phyloP scores from a whole-genome alignment of 768 basidiomycete genomes.

The Phallus indusiatus region DNA sequence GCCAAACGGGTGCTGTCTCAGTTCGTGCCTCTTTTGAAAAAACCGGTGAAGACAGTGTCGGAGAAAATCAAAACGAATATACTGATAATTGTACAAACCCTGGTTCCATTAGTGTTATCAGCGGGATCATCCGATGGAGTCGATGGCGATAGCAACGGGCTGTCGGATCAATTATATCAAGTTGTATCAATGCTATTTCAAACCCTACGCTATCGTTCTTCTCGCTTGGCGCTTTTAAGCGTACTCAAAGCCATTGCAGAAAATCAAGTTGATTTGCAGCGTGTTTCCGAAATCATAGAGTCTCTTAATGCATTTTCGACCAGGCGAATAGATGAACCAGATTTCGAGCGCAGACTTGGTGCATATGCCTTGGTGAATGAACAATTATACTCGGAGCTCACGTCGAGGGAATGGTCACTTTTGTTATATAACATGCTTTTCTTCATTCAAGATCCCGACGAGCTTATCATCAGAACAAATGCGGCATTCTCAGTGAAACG shows the following conservation, averaged over 20 bases:
- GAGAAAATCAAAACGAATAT: constrained; percentile 84
- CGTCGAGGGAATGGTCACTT: constrained; percentile 63
- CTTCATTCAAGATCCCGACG: constrained; percentile 83
- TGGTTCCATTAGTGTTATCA: constrained; percentile 47
- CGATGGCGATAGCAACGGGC: constrained; percentile 30
- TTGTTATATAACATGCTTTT: constrained; percentile 74
- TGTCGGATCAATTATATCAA: constrained; percentile 46
- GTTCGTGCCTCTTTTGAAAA: constrained; percentile 72
- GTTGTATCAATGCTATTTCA: constrained; percentile 74
- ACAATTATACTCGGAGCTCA: constrained; percentile 36
- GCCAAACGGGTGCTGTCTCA: constrained; percentile 63
- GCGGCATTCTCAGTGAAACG: constrained; percentile 67
- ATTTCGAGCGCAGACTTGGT: constrained; percentile 75
- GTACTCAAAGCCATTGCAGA: constrained; percentile 49
- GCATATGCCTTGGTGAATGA: constrained; percentile 78
- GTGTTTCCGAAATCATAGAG: constrained; percentile 46
- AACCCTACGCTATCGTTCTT: constrained; percentile 57
- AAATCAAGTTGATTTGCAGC: constrained; percentile 28
- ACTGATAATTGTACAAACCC: constrained; percentile 56
- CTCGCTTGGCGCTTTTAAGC: constrained; percentile 58
- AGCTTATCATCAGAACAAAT: constrained; percentile 77
- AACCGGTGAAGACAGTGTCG: constrained; percentile 61
- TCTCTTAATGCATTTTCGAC: constrained; percentile 79
- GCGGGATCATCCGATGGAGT: constrained; percentile 36
- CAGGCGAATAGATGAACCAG: constrained; percentile 81